Conservation (phyloP, 2,329 filamentous ascomycete genomes). For the Beauveria varroae region DNA sequence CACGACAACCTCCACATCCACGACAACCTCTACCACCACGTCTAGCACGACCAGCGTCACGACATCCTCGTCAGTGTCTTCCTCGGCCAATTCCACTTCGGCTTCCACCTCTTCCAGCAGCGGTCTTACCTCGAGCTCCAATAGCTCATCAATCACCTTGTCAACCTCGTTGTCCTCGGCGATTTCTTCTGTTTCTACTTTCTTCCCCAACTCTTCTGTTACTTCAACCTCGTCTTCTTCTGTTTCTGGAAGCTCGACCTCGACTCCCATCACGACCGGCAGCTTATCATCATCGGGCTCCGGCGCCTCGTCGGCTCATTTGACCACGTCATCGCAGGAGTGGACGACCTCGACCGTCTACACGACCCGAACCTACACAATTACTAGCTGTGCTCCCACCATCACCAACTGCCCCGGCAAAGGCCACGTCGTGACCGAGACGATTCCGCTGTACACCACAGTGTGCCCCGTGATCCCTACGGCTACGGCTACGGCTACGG, state of each 20-base stretch:
- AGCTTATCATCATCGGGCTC: neutral
- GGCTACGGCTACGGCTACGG: neutral
- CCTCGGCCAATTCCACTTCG: neutral
- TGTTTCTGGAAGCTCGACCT: neutral
- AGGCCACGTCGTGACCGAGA: slow-evolving; percentile 6
- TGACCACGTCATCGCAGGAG: neutral
- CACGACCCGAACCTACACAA: slow-evolving; percentile 22
- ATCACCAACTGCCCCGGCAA: slow-evolving; percentile 22
- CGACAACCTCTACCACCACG: slow-evolving; percentile 5
- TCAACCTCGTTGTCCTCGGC: neutral
- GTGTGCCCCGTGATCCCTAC: neutral
- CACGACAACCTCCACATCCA: slow-evolving; percentile 12
- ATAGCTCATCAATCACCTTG: neutral
- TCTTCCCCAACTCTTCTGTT: neutral
- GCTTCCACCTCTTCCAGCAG: slow-evolving; percentile 11
- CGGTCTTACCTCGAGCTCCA: neutral
- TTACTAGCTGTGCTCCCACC: slow-evolving; percentile 24
- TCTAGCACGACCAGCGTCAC: neutral
- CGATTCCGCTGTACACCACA: slow-evolving; percentile 6
- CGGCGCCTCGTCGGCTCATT: neutral
- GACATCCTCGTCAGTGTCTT: neutral
- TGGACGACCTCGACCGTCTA: slow-evolving; percentile 23
- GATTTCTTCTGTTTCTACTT: neutral
- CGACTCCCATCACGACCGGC: neutral
- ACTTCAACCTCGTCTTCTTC: neutral